Percentiles rank a stretch among this genome's conserved stretches.
Conservation (phyloP, 2,329 filamentous ascomycete genomes). For the Aureobasidium namibiae region DNA sequence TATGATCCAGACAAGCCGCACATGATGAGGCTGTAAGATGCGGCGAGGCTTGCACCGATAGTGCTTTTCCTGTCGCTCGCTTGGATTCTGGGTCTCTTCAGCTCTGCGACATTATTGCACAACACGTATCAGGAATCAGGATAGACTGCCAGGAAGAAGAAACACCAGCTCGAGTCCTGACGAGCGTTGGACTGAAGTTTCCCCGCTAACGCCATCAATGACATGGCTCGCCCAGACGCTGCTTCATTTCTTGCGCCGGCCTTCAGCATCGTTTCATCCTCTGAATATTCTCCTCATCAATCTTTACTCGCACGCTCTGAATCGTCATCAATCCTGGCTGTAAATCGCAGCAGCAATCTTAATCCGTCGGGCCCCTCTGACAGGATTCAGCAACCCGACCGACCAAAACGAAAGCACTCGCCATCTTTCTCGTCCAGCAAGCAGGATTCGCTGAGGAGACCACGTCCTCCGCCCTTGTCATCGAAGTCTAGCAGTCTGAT, state of each 20-base stretch:
- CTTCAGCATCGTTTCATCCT: constrained; percentile 5
- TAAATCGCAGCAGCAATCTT: constrained; percentile 7
- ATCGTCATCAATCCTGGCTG: constrained; percentile 12
- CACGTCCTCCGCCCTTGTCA: constrained; percentile 20
- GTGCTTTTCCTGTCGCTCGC: neutral
- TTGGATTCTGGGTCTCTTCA: neutral
- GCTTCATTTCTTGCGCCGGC: constrained; percentile 7
- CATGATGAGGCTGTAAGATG: constrained; percentile 5
- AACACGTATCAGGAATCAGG: neutral
- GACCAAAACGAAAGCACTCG: constrained; percentile 11
- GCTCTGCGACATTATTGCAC: neutral
- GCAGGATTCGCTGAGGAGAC: constrained; percentile 15
- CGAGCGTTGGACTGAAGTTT: constrained; percentile 10
- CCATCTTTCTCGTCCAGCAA: constrained; percentile 1
- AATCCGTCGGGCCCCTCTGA: constrained; percentile 6
- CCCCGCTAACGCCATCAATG: constrained; percentile 10
- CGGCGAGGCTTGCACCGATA: neutral
- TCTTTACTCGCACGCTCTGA: neutral
- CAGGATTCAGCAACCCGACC: constrained; percentile 2
- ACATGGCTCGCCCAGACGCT: constrained; percentile 10
- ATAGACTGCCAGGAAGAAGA: neutral
- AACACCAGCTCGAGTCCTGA: constrained; percentile 1
- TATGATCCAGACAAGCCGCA: neutral
- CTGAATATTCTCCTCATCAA: neutral
- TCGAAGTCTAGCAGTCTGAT: constrained; percentile 36